Evolutionary conservation across 2,329 filamentous ascomycete species (phyloP).

Genomic region (Diaporthe caulivora): DNA sequence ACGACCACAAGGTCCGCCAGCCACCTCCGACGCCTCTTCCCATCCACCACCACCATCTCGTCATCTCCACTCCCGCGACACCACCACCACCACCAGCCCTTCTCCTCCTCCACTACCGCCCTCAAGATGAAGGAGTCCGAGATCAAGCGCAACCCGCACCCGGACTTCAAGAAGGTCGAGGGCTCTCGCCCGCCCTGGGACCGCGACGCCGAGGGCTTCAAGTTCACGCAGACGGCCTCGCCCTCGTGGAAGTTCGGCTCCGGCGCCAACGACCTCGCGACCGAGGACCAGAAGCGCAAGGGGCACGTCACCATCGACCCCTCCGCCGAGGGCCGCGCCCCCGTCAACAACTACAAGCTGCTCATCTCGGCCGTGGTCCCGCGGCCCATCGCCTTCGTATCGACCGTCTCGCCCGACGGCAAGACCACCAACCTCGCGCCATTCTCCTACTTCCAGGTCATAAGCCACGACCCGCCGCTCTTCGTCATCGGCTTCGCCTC

Average conservation of each 20-base stretch:
- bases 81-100: background rate
- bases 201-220: conserved; percentile 55
- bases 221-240: conserved; percentile 72
- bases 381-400: conserved; percentile 79
- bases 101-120: conserved; percentile 41
- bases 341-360: conserved; percentile 88
- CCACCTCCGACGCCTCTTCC: conserved; percentile 8
- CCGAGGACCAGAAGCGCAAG: conserved; percentile 50
- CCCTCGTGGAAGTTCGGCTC: conserved; percentile 75
- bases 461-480: conserved; percentile 86
- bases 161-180: conserved; percentile 82
- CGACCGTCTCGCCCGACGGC: conserved; percentile 70
- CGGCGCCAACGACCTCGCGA: conserved; percentile 69
- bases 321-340: conserved; percentile 75
- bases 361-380: conserved; percentile 87
- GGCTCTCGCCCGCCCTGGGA: conserved; percentile 73
- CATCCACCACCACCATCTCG: background rate
- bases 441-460: conserved; percentile 84
- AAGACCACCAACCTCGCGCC: conserved; percentile 80
- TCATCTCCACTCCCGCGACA: background rate
- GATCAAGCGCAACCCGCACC: conserved; percentile 75
- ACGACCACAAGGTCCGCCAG: background rate
- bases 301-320: conserved; percentile 85
- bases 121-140: conserved; percentile 46
- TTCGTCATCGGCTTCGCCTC: conserved; percentile 71